Evolutionary conservation across 805 yeast species (phyloP).

Genomic region (Kuraishia borneana): DNA sequence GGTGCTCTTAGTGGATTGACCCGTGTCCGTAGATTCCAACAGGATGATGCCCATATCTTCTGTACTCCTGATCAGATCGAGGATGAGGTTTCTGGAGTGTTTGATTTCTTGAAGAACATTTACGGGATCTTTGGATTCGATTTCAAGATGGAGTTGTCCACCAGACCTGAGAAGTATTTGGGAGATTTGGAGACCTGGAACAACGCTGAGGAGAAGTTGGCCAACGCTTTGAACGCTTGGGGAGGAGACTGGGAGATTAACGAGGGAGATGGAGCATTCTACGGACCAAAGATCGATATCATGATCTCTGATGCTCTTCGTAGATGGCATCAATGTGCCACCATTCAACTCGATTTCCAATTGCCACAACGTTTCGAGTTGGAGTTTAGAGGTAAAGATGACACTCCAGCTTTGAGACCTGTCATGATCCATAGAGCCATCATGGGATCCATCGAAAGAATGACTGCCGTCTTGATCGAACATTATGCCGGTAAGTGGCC

Average conservation of each 20-base stretch:
- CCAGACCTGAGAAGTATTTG: constrained; percentile 93
- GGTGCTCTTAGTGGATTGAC: constrained; percentile 95
- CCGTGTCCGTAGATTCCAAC: constrained; percentile 97
- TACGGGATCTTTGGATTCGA: constrained; percentile 92
- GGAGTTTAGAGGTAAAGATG: constrained; percentile 69
- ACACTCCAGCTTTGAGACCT: constrained; percentile 63
- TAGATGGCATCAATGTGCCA: constrained; percentile 99
- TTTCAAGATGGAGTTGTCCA: constrained; percentile 92
- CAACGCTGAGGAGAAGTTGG: constrained; percentile 77
- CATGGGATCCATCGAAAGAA: constrained; percentile 96
- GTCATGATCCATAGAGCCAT: constrained; percentile 99
- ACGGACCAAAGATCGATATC: constrained; percentile 94
- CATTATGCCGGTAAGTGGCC: constrained; percentile 99
- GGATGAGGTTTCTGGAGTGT: constrained; percentile 69
- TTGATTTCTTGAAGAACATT: constrained; percentile 74
- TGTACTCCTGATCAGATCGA: constrained; percentile 89
- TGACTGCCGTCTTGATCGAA: constrained; percentile 97
- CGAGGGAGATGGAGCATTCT: constrained; percentile 96
- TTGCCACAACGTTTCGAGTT: constrained; percentile 89
- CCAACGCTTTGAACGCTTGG: constrained; percentile 71
- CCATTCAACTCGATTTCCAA: constrained; percentile 98
- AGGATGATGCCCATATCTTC: constrained; percentile 98
- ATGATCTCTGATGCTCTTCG: constrained; percentile 88
- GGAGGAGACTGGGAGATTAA: constrained; percentile 91
- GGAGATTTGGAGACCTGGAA: constrained; percentile 95